Conservation (phyloP, 306 rosid genomes). For the Carpinus fangiana region DNA sequence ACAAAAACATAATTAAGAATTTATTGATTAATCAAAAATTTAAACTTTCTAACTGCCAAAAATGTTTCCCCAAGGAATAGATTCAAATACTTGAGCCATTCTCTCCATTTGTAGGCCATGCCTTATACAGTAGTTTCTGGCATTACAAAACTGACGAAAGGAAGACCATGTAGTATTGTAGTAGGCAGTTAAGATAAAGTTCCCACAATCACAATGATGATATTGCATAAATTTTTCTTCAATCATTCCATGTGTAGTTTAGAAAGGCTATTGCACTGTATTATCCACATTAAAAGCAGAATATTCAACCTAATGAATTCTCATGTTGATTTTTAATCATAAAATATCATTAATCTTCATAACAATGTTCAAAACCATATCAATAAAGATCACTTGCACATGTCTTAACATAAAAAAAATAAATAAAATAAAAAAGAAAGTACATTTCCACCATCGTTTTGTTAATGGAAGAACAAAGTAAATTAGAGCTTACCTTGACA, state of each 20-base stretch:
- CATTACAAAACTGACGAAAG: not conserved
- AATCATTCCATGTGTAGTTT: not conserved
- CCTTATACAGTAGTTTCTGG: not conserved
- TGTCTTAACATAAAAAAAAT: not conserved
- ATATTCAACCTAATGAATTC: not conserved
- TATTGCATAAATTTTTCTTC: not conserved
- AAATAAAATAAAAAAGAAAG: not conserved
- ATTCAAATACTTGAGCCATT: not conserved
- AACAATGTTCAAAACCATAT: not conserved
- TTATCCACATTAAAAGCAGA: not conserved
- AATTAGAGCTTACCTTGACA: constrained; percentile 64
- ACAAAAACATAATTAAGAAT: not conserved
- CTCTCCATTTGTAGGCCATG: not conserved
- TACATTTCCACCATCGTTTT: not conserved
- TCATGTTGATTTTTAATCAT: not conserved
- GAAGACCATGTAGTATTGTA: not conserved
- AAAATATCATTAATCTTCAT: not conserved
- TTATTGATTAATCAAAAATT: not conserved
- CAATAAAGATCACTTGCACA: constrained; percentile 5
- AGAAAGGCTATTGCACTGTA: not conserved
- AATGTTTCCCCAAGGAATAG: not conserved
- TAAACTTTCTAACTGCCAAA: not conserved
- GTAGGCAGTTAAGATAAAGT: not conserved
- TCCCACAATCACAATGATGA: not conserved
- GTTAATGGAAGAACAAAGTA: not conserved